Base-by-base conservation (phyloP, 768 basidiomycete species). In the Chalciporus piperatus region DNA sequence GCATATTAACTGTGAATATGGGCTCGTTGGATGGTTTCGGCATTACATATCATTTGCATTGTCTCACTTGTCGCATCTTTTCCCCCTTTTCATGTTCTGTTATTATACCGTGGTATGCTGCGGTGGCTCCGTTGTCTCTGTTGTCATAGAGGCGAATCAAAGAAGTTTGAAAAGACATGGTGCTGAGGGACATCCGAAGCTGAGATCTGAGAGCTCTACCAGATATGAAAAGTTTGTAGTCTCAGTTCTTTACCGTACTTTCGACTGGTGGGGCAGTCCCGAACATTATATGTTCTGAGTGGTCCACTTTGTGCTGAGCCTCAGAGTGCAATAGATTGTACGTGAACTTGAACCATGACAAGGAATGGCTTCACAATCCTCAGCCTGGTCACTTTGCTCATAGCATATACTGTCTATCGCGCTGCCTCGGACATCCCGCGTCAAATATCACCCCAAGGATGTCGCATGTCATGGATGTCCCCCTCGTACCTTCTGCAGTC, bases 401-500 rank as follows among this genome's bases (percentile, higher is more conserved):
- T 64, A 71, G 57, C 59, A 66, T 59, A 59, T 68, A 56, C 62
- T 14, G 75, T 74, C 45, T 81, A 77, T 59, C 65, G 69, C 30
- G 73, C 82, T 19, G 72, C 66, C 38, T 66, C 68, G 16, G 74
- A 80, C 58, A 67, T 77, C n/a, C 67, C 72, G 22, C 60, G 71
- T 37, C 74, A 70, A 32, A 74, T 91, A 47, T 92, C 91, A 1
- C 89, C 89, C 5, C 89, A 92, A 76, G 91, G 90, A 81, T 98
- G 94, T 70, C 82, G 87, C 33, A 98, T 98, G 94, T 92, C 92
- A 47, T 94, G 83, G 78, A 97, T 96, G 94, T 89, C 83, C 3
- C 95, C 95, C 3, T 88, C 89, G 1, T 98, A 98, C 68, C 68
- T 91, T 16, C 76, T 83, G 30, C 85, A 96, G 58, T 63, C 76